Percentiles rank a stretch among this genome's conserved stretches.
These are phyloP conservation scores for Rhizopus microsporus DNA, from an alignment of 371 early-diverging fungal genomes.

Conservation along the genomic window DNA sequence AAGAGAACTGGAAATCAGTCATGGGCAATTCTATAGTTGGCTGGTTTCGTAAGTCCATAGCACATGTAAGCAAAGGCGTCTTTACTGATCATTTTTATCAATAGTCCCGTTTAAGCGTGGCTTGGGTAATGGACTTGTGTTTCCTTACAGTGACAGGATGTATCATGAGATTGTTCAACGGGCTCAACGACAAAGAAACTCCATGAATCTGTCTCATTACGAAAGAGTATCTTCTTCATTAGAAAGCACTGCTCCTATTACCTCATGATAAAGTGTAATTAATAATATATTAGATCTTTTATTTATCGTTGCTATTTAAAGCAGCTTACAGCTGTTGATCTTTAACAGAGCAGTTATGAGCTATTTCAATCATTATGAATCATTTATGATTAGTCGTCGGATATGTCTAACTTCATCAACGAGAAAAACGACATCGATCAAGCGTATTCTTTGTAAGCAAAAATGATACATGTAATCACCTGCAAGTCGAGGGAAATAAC, in stretches of 20 bases:
- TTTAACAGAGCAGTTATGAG: too few species aligned
- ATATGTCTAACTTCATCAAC: too few species aligned
- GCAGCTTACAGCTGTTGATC: too few species aligned
- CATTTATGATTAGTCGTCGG: too few species aligned
- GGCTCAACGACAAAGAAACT: slow-evolving; percentile 40
- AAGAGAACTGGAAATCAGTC: slow-evolving; percentile 43
- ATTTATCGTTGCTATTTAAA: too few species aligned
- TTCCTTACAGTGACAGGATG: slow-evolving; percentile 51
- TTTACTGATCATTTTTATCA: not conserved
- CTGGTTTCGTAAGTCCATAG: slow-evolving; percentile 45
- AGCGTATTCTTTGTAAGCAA: too few species aligned
- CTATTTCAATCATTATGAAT: too few species aligned
- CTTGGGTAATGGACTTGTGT: slow-evolving; percentile 52
- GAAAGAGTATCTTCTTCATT: slow-evolving; percentile 16
- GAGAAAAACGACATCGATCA: too few species aligned
- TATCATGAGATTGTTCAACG: slow-evolving; percentile 40
- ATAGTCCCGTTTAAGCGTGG: slow-evolving; percentile 44
- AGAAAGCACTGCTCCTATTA: slow-evolving; percentile 24
- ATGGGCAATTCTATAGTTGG: slow-evolving; percentile 40
- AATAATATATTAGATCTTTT: too few species aligned
- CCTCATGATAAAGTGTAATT: slow-evolving; percentile 2
- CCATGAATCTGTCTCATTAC: slow-evolving; percentile 12
- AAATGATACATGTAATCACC: too few species aligned
- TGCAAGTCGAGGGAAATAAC: too few species aligned
- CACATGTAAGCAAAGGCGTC: not conserved